Evolutionary conservation across 176 grass and related monocot species (phyloP), one percentile per base, ranked within the genome.

Genomic region (Carex parvula): DNA sequence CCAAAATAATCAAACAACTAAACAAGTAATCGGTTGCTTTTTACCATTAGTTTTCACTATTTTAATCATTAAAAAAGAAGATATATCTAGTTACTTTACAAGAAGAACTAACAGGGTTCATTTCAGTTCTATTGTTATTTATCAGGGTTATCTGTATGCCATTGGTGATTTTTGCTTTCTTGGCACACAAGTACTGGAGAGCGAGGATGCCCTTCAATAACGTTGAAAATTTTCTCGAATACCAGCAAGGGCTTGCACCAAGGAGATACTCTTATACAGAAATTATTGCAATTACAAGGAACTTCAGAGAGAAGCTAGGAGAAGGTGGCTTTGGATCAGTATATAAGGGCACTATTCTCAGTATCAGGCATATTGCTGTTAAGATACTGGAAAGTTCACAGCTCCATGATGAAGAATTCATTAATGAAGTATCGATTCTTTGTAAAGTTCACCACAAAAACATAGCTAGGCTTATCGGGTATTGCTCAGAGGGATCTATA

Each of bases 351-450:
- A 55, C 77, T 5, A 71, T 89, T 15, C 62, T 75, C 1, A 86
- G 71, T 0, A 0, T 30, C 6, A 3, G 50, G 0, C 48, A 65
- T 22, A 76, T 81, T 3, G 89, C 92, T 0, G 50, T 94, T 8
- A 94, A 94, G 10, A 77, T 94, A 63, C 16, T 91, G 0, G 44
- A 41, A 0, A 87, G 5, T 33, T 89, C 71, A 0, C 82, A 30
- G 3, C 90, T 87, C 9, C 72, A 88, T 1, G 92, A 89, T 41
- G 92, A 94, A 41, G 92, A 94, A 1, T 89, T 94, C 24, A 94
- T 90, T 39, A 90, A 21, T 1, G 88, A 92, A 42, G 88, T 92
- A 0, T 60, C 85, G 12, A 94, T 89, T 13, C 85, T 94, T 0
- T 87, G 90, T 1, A 88, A n/a, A 15, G 88, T 94, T 4, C 87